phyloP scores from a whole-genome alignment of 2,329 filamentous ascomycete species.

The Diaporthe batatas region DNA sequence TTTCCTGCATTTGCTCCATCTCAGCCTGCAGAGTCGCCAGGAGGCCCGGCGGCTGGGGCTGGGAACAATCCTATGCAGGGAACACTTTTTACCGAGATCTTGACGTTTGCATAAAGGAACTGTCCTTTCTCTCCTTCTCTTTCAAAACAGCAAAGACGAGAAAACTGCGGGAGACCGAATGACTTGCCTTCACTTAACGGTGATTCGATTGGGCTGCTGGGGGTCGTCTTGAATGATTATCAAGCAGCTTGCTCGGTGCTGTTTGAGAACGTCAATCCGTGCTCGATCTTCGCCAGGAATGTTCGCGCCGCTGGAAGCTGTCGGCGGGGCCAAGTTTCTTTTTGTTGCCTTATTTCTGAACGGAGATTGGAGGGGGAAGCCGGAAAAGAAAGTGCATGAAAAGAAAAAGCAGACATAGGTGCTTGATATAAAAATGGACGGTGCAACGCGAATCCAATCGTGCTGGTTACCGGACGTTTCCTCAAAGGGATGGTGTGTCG shows the following conservation, averaged over 20 bases:
- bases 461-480: slow-evolving; percentile 7
- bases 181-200: slow-evolving; percentile 9
- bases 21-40: slow-evolving; percentile 1
- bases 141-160: not conserved
- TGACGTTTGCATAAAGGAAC: not conserved
- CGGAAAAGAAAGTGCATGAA: slow-evolving; percentile 22
- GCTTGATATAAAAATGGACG: slow-evolving; percentile 34
- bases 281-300: not conserved
- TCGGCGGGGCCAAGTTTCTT: not conserved
- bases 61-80: not conserved
- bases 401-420: slow-evolving; percentile 31
- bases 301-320: slow-evolving; percentile 2
- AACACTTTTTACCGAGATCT: not conserved
- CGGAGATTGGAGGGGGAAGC: slow-evolving; percentile 30
- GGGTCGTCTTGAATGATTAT: not conserved
- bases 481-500: slow-evolving; percentile 25
- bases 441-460: not conserved
- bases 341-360: slow-evolving; percentile 12
- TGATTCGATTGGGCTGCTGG: not conserved
- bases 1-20: not conserved
- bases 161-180: not conserved
- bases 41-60: not conserved
- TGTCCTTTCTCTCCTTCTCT: no score
- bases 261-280: not conserved
- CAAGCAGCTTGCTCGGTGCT: not conserved